phyloP scores from a whole-genome alignment of 1,284 basidiomycete genomes.

The Tylopilus sp. region DNA sequence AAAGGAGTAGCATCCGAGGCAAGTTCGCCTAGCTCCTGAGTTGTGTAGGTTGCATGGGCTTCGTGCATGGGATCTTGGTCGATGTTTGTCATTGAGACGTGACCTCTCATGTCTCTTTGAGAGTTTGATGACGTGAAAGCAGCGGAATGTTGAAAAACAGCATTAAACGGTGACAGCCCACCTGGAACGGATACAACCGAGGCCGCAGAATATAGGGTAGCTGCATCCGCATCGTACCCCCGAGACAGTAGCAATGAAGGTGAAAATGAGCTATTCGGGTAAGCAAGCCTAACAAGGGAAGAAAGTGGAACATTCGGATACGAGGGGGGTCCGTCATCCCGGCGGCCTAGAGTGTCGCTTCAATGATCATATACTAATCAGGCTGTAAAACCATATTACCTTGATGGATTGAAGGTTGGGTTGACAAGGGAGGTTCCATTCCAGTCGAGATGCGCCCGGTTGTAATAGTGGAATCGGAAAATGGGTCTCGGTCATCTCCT shows the following conservation, averaged over 20 bases:
- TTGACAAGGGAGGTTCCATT: constrained; percentile 16
- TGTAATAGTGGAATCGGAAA: constrained; percentile 15
- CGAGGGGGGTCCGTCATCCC: constrained; percentile 21
- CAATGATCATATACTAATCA: constrained; percentile 4
- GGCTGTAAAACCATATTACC: constrained; percentile 18
- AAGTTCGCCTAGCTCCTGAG: constrained; percentile 67
- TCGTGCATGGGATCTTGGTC: constrained; percentile 28
- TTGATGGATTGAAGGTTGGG: constrained; percentile 12
- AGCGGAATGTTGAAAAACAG: constrained; percentile 35
- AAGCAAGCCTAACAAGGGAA: constrained; percentile 73
- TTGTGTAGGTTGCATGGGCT: constrained; percentile 55
- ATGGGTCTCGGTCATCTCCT: constrained; percentile 14
- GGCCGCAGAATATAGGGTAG: constrained; percentile 80
- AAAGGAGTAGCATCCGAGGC: constrained; percentile 76
- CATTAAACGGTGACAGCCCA: constrained; percentile 36
- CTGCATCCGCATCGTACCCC: constrained; percentile 67
- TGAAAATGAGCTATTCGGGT: constrained; percentile 71
- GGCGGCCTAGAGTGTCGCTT: constrained; percentile 19
- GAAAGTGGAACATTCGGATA: constrained; percentile 63
- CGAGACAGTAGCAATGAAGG: constrained; percentile 34
- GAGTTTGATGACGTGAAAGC: constrained; percentile 38
- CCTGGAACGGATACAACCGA: constrained; percentile 69
- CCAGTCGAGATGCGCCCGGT: constrained; percentile 23
- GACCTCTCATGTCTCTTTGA: constrained; percentile 18
- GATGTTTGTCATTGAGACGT: constrained; percentile 18